Percentiles rank a stretch among this genome's conserved stretches.
Conservation (phyloP, 805 yeast genomes). For the Spathaspora girioi region DNA sequence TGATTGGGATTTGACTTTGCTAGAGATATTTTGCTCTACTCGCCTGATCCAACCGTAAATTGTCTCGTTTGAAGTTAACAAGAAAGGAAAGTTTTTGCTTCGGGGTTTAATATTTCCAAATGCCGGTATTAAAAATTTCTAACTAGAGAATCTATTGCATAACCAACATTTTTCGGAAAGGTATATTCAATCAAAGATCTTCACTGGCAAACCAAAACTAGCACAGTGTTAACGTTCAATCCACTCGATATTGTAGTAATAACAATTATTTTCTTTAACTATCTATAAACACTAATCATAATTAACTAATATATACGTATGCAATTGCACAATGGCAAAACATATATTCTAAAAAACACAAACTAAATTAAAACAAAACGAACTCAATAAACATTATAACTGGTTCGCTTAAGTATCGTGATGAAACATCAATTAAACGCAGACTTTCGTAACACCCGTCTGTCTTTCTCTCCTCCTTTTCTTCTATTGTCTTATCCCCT, state of each 20-base stretch:
- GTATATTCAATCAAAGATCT: too few species aligned
- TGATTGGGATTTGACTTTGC: background rate
- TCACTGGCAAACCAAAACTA: background rate
- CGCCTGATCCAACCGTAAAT: background rate
- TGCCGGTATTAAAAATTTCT: background rate
- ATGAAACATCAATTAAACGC: too few species aligned
- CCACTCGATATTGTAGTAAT: background rate
- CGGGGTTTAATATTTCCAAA: background rate
- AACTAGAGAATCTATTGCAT: background rate
- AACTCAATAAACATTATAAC: background rate
- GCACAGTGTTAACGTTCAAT: background rate
- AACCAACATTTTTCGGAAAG: too few species aligned
- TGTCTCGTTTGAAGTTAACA: background rate
- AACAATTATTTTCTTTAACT: background rate
- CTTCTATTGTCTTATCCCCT: too few species aligned
- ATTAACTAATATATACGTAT: background rate
- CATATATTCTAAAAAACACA: background rate
- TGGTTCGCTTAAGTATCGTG: too few species aligned
- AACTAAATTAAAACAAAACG: background rate
- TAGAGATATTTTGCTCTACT: background rate
- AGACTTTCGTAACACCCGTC: background rate
- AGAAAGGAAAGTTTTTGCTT: background rate
- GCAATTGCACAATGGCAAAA: background rate
- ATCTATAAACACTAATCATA: background rate
- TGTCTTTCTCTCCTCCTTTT: background rate